phyloP scores from a whole-genome alignment of 2,329 filamentous ascomycete genomes.

The Scopulariopsis brevicaulis region DNA sequence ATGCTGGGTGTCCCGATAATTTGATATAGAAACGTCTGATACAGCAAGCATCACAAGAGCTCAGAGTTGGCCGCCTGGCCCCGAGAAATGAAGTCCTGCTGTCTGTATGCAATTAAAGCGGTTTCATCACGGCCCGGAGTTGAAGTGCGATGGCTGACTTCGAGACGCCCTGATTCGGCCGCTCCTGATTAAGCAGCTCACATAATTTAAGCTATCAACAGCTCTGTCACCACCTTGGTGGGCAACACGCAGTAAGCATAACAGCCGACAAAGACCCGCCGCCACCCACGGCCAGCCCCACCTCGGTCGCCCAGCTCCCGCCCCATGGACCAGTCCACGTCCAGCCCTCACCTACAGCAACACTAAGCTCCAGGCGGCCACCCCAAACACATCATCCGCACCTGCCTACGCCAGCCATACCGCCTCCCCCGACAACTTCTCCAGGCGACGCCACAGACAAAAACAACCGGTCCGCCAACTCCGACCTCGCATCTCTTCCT shows the following conservation, averaged over 20 bases:
- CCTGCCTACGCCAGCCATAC: neutral
- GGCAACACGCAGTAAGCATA: neutral
- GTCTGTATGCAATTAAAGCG: too few relatives aligned
- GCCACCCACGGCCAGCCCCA: neutral
- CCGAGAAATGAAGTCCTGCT: too few relatives aligned
- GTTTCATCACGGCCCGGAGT: too few relatives aligned
- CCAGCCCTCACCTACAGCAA: neutral
- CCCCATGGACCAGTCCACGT: neutral
- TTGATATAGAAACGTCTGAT: too few relatives aligned
- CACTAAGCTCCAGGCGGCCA: neutral
- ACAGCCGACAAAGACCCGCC: neutral
- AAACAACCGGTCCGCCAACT: neutral
- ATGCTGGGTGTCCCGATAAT: too few relatives aligned
- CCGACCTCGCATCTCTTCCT: neutral
- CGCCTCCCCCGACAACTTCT: neutral
- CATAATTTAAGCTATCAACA: neutral
- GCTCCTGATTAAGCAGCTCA: neutral
- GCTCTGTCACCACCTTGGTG: neutral
- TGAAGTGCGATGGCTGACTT: too few relatives aligned
- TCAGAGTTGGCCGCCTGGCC: too few relatives aligned
- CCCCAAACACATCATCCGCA: neutral
- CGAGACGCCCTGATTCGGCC: too few relatives aligned
- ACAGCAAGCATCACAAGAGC: too few relatives aligned
- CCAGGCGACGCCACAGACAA: neutral
- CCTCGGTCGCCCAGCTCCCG: neutral